Base-by-base conservation (phyloP, 208 protist species). In the Lotmaria passim region DNA sequence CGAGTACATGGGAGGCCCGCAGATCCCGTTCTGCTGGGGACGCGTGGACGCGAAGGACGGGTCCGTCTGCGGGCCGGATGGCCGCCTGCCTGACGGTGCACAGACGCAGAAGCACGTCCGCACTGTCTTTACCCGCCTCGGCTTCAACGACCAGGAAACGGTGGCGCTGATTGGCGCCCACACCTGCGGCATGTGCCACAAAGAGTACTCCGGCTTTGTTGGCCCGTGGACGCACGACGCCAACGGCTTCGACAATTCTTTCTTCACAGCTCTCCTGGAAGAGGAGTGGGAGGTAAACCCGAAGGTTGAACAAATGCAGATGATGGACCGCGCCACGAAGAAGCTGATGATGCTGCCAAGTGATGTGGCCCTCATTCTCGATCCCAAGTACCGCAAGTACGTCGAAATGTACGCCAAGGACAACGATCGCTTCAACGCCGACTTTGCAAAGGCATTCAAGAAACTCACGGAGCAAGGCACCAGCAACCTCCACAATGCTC, bases 291-390 rank as follows among this genome's bases (percentile, higher is more conserved):
- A 83, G 66, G 26, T 87, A 30, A 87, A 93, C 41, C 73, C 85
- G 36, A 67, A 79, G 0, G 62, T 85, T 15, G 48, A 75, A 52
- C 50, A 85, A 44, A 50, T 87, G 60, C 93, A 97, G 79, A 94
- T 94, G 75, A 89, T 86, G 81, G 93, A 97, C 66, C 63, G 61
- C 21, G 65, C 75, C 17, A 93, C 87, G 24, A 88, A 80, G 38
- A 80, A 83, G 36, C 76, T 98, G 6, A 98, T 98, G 94, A 98
- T 98, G 96, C 84, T 97, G 14, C 93, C 94, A 15, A 47, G 93
- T 28, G 96, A 98, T 58, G 78, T 98, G 43, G 79, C 81, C 26
- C 77, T 98, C 38, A 47, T 97, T 8, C 59, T 94, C 7, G 94
- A 97, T 66, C 82, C 87, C 56, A 73, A 72, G 31, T 96, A 97